These are phyloP conservation scores for Termitomyces titanicus DNA, from an alignment of 768 basidiomycete species.

Conservation along the genomic window DNA sequence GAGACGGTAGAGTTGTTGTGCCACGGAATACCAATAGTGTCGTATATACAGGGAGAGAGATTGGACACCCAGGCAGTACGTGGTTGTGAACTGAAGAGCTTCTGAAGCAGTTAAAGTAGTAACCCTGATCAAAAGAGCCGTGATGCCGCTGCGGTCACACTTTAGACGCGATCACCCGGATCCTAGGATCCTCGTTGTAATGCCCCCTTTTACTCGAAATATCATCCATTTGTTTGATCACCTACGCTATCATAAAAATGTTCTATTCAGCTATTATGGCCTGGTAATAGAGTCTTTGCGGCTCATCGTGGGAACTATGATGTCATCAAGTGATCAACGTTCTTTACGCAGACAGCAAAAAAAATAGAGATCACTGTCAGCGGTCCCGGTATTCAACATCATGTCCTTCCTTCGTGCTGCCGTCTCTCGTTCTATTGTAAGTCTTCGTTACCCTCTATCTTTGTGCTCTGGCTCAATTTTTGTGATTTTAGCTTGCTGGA, in stretches of 20 bases:
- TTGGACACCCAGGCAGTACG: background rate
- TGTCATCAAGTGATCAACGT: background rate
- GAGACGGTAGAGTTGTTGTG: background rate
- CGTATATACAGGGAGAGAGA: background rate
- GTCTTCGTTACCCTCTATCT: slow-evolving; percentile 5
- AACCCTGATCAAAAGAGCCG: background rate
- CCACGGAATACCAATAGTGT: background rate
- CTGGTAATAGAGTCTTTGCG: no score
- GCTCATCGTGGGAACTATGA: slow-evolving; percentile 13
- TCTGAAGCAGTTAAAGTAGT: background rate
- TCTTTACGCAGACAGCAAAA: background rate
- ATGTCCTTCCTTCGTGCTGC: slow-evolving; percentile 44
- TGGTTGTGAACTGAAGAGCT: slow-evolving; percentile 1
- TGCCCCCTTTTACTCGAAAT: background rate
- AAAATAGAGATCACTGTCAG: slow-evolving; percentile 1
- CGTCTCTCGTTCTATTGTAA: slow-evolving; percentile 41
- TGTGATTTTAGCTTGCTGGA: slow-evolving; percentile 25
- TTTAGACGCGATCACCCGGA: background rate
- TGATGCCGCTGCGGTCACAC: background rate
- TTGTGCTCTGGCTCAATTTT: background rate
- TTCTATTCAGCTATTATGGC: no score
- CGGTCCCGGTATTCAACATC: background rate
- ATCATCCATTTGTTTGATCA: background rate
- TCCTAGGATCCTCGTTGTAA: background rate
- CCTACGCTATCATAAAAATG: no score